Percentiles rank a stretch among this genome's conserved stretches.
phyloP scores from a whole-genome alignment of 768 basidiomycete species.

The Paxillus rubicundulus region DNA sequence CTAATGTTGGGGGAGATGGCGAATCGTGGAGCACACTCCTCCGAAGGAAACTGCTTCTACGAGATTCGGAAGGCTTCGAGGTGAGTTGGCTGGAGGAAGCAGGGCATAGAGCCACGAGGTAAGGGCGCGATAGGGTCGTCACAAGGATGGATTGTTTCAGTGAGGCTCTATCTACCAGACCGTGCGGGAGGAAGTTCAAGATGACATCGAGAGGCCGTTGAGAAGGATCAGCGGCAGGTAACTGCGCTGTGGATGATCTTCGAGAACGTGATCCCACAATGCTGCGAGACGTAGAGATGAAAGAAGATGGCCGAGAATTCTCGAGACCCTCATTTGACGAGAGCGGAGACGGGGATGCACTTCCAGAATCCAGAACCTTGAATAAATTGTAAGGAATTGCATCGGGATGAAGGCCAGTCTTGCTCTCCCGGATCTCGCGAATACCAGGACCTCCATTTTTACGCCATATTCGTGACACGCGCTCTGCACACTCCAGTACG shows the following conservation, averaged over 20 bases:
- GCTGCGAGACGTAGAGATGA: neutral
- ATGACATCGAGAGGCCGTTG: constrained; percentile 40
- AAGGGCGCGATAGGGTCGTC: constrained; percentile 38
- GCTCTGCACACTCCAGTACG: constrained; percentile 41
- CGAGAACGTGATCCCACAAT: constrained; percentile 1
- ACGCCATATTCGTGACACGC: constrained; percentile 37
- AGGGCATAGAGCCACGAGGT: constrained; percentile 25
- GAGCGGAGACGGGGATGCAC: neutral
- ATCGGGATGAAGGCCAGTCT: constrained; percentile 22
- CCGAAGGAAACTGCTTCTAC: constrained; percentile 14
- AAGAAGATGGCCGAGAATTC: neutral
- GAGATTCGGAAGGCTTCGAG: neutral
- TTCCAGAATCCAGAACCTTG: constrained; percentile 4
- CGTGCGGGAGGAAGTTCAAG: constrained; percentile 35
- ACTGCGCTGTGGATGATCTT: constrained; percentile 5
- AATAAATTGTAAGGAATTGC: constrained; percentile 21
- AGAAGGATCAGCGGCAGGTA: constrained; percentile 28
- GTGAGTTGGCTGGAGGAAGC: neutral
- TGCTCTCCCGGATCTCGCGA: constrained; percentile 16
- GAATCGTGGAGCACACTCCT: constrained; percentile 1
- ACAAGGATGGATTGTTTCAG: constrained; percentile 40
- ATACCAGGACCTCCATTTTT: constrained; percentile 28
- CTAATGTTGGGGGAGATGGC: neutral
- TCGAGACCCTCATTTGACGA: constrained; percentile 1
- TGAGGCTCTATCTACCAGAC: constrained; percentile 30